phyloP scores from a whole-genome alignment of 2,329 filamentous ascomycete species.

The Hymenoscyphus linearis region DNA sequence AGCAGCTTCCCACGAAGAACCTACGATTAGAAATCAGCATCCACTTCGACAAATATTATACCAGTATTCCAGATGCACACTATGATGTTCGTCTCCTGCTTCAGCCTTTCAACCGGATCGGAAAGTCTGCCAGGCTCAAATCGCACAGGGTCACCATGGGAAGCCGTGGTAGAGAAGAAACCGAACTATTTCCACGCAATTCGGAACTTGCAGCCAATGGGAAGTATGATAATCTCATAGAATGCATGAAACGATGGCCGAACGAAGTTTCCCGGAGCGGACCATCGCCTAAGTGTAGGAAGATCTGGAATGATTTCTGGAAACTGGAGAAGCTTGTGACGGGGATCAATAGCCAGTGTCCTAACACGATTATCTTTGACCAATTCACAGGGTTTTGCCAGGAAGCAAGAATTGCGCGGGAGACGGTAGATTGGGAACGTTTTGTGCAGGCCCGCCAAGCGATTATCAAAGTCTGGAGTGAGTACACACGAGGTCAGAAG shows the following conservation, averaged over 20 bases:
- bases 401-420: constrained; percentile 2
- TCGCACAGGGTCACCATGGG: neutral
- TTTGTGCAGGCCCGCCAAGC: neutral
- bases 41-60: neutral
- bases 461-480: constrained; percentile 4
- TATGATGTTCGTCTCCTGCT: constrained; percentile 1
- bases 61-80: neutral
- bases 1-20: neutral
- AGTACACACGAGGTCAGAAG: neutral
- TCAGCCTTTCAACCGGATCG: constrained; percentile 5
- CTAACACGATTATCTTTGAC: neutral
- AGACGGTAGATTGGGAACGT: neutral
- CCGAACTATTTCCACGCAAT: neutral
- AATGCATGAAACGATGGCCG: constrained; percentile 5
- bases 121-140: neutral
- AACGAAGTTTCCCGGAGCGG: constrained; percentile 11
- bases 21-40: neutral
- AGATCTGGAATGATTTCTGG: constrained; percentile 18
- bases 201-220: neutral
- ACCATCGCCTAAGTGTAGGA: constrained; percentile 3
- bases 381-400: constrained; percentile 3
- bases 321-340: constrained; percentile 14
- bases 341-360: constrained; percentile 10
- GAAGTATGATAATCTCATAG: constrained; percentile 1
- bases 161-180: neutral